phyloP scores from a whole-genome alignment of 108 stramenopile species.

The Skeletonema marinoi region DNA sequence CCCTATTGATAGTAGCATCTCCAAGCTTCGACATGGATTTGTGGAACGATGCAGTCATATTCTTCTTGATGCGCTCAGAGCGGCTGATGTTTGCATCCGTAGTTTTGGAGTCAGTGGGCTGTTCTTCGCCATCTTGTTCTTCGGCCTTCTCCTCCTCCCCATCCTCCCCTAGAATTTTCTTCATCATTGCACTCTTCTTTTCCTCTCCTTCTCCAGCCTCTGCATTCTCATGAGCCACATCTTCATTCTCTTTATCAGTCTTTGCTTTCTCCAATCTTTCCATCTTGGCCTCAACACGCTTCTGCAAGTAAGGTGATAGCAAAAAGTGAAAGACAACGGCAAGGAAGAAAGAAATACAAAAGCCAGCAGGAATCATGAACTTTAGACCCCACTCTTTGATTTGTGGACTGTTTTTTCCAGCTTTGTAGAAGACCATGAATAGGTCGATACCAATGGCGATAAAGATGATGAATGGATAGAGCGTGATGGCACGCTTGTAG shows the following conservation, averaged over 20 bases:
- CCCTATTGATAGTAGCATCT: slow-evolving; percentile 29
- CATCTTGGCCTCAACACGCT: slow-evolving; percentile 15
- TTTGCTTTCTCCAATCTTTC: neutral
- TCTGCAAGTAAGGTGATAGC: neutral
- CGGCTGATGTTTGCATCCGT: neutral
- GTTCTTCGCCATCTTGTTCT: neutral
- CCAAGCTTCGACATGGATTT: neutral
- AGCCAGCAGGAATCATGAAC: neutral
- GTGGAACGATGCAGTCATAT: slow-evolving; percentile 2
- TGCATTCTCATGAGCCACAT: neutral
- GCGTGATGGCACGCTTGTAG: slow-evolving; percentile 42
- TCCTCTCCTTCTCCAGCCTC: neutral
- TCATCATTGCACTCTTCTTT: neutral
- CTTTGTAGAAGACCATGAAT: slow-evolving; percentile 56
- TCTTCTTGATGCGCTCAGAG: neutral
- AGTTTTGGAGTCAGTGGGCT: neutral
- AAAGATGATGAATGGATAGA: slow-evolving; percentile 57
- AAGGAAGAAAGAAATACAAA: slow-evolving; percentile 12
- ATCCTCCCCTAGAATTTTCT: neutral
- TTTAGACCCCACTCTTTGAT: slow-evolving; percentile 8
- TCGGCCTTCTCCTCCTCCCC: slow-evolving; percentile 4
- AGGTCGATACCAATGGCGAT: slow-evolving; percentile 48
- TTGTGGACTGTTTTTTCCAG: slow-evolving; percentile 11
- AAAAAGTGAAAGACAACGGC: neutral
- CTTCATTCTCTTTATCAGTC: slow-evolving; percentile 8